Conservation (phyloP, 371 early-diverging fungal species). For the Apophysomyces elegans region DNA sequence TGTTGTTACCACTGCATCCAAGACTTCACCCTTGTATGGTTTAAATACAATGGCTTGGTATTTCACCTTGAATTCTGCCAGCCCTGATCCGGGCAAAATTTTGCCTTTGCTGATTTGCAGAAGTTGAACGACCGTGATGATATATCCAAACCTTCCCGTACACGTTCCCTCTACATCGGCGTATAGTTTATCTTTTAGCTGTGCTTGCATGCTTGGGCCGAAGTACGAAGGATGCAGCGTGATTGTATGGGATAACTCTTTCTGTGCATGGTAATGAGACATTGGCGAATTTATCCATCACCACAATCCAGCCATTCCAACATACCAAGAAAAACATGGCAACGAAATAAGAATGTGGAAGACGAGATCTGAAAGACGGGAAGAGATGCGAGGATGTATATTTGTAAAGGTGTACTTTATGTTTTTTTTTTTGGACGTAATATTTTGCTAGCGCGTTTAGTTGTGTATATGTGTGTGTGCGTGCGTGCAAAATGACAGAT, state of each 20-base stretch:
- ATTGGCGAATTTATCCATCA: background rate
- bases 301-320: background rate
- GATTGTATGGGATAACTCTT: slow-evolving; percentile 88
- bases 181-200: slow-evolving; percentile 80
- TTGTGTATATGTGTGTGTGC: too few relatives aligned
- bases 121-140: slow-evolving; percentile 88
- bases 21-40: slow-evolving; percentile 96
- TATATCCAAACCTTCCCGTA: slow-evolving; percentile 92
- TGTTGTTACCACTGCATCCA: slow-evolving; percentile 94
- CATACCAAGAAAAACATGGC: slow-evolving; percentile 28
- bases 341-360: background rate
- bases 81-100: slow-evolving; percentile 85
- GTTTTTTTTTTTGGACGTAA: too few relatives aligned
- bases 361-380: too few relatives aligned
- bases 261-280: slow-evolving; percentile 45
- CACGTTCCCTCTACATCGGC: slow-evolving; percentile 96
- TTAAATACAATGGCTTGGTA: slow-evolving; percentile 98
- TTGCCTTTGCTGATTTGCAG: slow-evolving; percentile 82
- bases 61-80: slow-evolving; percentile 91
- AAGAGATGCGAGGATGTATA: too few relatives aligned
- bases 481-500: too few relatives aligned
- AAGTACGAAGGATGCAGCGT: slow-evolving; percentile 91
- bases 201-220: slow-evolving; percentile 83
- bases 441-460: too few relatives aligned
- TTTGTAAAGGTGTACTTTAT: too few relatives aligned